Evolutionary conservation across 306 rosid genomes (phyloP), one percentile per base, ranked within the genome.

Genomic region (Cucumis hystrix): DNA sequence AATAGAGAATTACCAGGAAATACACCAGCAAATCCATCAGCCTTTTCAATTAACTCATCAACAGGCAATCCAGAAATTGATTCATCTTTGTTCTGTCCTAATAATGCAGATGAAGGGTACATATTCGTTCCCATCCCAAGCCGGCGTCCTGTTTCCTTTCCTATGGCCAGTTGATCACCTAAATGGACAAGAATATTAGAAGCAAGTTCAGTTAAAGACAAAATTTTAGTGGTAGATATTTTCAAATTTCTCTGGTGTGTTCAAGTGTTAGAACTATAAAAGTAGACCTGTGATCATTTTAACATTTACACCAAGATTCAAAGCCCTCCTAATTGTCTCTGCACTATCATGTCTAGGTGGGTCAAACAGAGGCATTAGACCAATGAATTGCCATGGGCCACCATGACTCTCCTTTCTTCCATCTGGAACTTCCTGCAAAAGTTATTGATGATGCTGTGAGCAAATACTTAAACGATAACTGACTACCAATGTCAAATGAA

Each of bases 271-370:
- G 40, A 18, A 5, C 33, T 1, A 45, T 23, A 17, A 56, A 77
- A 59, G 13, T 33, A 18, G 4, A 89, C 97, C 97, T 84, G 98
- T 92, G 74, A 90, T 92, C 98, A 92, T 90, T 80, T 90, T 92
- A 58, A 92, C 92, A 81, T 84, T 90, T 43, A 92, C 96, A 76
- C 98, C 98, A 35, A 92, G 96, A 79, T 92, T 83, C 82, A 92
- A 81, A 8, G 96, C 98, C 76, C 96, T 85, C 39, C 84, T 75
- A 68, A 92, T 89, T 37, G 97, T 91, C 80, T 91, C 97, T 17
- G 95, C 97, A 78, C 97, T 91, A 70, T 92, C 97, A 82, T 92
- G 96, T 79, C 98, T 83, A 71, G 98, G 98, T 0, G 94, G 98
- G 54, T 92, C 98, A 77, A 92, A 92, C 8, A 92, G 74, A 77